phyloP scores from a whole-genome alignment of 2,329 filamentous ascomycete genomes.

The Ploettnerulaceae sp. region DNA sequence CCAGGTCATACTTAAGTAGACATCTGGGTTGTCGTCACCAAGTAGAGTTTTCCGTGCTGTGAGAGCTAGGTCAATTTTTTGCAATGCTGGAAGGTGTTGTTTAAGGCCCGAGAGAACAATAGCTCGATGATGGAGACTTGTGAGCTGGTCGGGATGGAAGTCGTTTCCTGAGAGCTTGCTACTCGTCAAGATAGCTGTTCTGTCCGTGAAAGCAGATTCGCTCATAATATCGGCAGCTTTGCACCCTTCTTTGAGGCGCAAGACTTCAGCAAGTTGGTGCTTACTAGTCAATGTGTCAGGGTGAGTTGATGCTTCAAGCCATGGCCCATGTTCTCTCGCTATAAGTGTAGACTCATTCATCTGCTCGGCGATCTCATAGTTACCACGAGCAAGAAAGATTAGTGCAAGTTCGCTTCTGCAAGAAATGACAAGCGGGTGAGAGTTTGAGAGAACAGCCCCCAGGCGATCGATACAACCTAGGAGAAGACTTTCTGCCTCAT shows the following conservation, averaged over 20 bases:
- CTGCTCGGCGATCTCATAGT: constrained; percentile 24
- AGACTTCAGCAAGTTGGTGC: constrained; percentile 24
- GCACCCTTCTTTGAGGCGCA: constrained; percentile 24
- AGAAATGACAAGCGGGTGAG: constrained; percentile 23
- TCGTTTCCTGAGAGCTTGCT: constrained; percentile 22
- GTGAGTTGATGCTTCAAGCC: constrained; percentile 24
- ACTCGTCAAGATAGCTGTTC: constrained; percentile 25
- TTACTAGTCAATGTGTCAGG: constrained; percentile 28
- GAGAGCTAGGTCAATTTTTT: constrained; percentile 24
- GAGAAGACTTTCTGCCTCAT: constrained; percentile 24
- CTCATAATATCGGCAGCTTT: constrained; percentile 25
- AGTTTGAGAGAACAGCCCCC: constrained; percentile 16
- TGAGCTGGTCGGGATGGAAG: constrained; percentile 28
- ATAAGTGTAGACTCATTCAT: constrained; percentile 21
- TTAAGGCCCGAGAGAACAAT: constrained; percentile 26
- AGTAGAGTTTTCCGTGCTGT: constrained; percentile 19
- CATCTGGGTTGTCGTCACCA: constrained; percentile 24
- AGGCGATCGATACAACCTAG: constrained; percentile 18
- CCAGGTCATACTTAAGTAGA: constrained; percentile 24
- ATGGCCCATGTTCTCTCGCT: constrained; percentile 22
- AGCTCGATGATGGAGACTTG: constrained; percentile 26
- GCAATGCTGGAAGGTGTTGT: constrained; percentile 20
- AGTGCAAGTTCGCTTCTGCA: constrained; percentile 25
- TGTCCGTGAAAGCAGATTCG: constrained; percentile 17
- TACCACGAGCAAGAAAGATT: constrained; percentile 22